A percentile compares a stretch with the other conserved stretches of the same genome.
Evolutionary conservation across 1,284 basidiomycete species (phyloP).

Genomic region (Ustilago esculenta): DNA sequence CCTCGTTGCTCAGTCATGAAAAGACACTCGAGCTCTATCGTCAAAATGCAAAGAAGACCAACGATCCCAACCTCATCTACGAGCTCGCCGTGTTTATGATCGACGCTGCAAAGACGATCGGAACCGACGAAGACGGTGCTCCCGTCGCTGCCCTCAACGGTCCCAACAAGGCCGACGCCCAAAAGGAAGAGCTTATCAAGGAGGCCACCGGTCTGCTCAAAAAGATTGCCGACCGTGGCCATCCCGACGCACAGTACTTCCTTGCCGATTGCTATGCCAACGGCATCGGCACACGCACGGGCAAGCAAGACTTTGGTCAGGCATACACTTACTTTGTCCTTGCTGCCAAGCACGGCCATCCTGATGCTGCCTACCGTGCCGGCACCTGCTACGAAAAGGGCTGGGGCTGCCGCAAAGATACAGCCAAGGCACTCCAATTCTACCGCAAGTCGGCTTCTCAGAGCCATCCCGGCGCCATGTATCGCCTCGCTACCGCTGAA

Average conservation of each 20-base stretch:
- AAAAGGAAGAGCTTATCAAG: constrained; percentile 77
- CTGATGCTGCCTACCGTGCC: constrained; percentile 92
- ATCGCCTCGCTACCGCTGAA: constrained; percentile 93
- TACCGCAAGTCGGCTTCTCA: constrained; percentile 90
- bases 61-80: constrained; percentile 96
- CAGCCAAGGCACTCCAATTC: constrained; percentile 89
- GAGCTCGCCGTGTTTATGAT: constrained; percentile 99
- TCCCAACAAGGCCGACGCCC: constrained; percentile 36
- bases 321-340: constrained; percentile 96
- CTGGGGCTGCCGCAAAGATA: constrained; percentile 94
- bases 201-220: constrained; percentile 88
- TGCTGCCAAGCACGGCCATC: constrained; percentile 97
- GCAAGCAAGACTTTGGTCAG: constrained; percentile 92
- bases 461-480: constrained; percentile 93
- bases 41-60: constrained; percentile 96
- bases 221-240: constrained; percentile 89
- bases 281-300: constrained; percentile 84
- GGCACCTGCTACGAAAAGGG: constrained; percentile 99
- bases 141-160: constrained; percentile 27
- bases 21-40: constrained; percentile 96
- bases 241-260: constrained; percentile 94
- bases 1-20: constrained; percentile 89
- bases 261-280: constrained; percentile 97
- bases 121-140: constrained; percentile 30
- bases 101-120: constrained; percentile 74